phyloP scores from a whole-genome alignment of 2,329 filamentous ascomycete species.

The Cladosporium sp. region DNA sequence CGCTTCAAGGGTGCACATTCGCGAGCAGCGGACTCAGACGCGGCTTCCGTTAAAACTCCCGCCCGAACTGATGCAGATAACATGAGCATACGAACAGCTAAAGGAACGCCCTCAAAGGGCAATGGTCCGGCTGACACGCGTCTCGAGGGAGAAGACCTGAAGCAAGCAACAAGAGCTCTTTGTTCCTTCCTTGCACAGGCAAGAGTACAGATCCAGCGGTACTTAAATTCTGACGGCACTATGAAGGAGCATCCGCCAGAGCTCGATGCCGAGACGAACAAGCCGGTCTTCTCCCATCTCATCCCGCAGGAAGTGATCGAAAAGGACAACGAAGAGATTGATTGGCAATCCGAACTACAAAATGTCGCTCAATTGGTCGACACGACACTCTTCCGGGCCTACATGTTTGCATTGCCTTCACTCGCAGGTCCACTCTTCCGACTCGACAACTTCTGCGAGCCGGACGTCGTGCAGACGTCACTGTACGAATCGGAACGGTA shows the following conservation, averaged over 20 bases:
- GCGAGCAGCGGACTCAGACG: slow-evolving; percentile 38
- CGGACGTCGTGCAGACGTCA: slow-evolving; percentile 89
- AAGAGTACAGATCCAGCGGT: slow-evolving; percentile 60
- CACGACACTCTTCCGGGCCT: slow-evolving; percentile 88
- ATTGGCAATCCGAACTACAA: slow-evolving; percentile 68
- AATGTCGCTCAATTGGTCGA: slow-evolving; percentile 82
- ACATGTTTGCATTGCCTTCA: slow-evolving; percentile 86
- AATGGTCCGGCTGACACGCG: slow-evolving; percentile 41
- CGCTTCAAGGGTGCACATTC: slow-evolving; percentile 38
- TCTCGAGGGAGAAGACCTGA: slow-evolving; percentile 77
- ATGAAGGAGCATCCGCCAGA: slow-evolving; percentile 52
- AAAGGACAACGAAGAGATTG: slow-evolving; percentile 36
- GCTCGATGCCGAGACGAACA: slow-evolving; percentile 37
- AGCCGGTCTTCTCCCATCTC: slow-evolving; percentile 42
- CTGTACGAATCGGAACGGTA: slow-evolving; percentile 84
- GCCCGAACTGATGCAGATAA: slow-evolving; percentile 55
- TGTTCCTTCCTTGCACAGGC: slow-evolving; percentile 87
- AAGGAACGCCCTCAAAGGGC: slow-evolving; percentile 39
- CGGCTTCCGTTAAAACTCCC: slow-evolving; percentile 57
- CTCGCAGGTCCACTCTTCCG: slow-evolving; percentile 88
- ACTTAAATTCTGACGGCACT: slow-evolving; percentile 55
- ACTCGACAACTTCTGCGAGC: slow-evolving; percentile 95
- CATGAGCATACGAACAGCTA: slow-evolving; percentile 43
- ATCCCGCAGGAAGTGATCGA: slow-evolving; percentile 25
- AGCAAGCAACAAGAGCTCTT: slow-evolving; percentile 74